Evolutionary conservation across 2,329 filamentous ascomycete genomes (phyloP), one percentile per base, ranked within the genome.

Genomic region (Pseudogymnoascus sp.): DNA sequence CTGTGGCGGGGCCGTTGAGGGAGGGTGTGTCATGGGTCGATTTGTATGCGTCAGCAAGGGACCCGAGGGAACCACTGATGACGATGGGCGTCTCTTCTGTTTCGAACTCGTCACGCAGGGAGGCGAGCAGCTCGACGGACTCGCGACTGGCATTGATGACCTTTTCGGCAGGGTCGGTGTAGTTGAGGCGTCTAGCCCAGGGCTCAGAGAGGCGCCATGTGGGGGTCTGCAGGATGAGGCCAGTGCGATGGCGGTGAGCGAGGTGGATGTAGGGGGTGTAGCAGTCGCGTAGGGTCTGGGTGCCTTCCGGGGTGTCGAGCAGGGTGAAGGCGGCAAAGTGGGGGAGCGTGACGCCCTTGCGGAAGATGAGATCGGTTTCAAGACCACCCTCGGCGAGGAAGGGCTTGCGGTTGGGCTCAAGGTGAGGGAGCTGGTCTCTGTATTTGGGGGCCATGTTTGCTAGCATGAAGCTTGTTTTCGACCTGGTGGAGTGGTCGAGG

Each of bases 151-250:
- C 62, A 26, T 23, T 19, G 26, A 40, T 56, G 26, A 50, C 62
- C n/a, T 40, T 56, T 7, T 64, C 38, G 7, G 56, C 50, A 1
- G 53, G 56, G 7, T 37, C 56, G 10, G 21, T 21, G 15, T 60
- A 65, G 31, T 53, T 53, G n/a, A 66, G 38, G 10, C 63, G 40
- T 15, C 46, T 19, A 3, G 63, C 64, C 64, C 64, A 66, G 60
- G 64, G 60, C 15, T 37, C 29, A 9, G 64, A 63, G 15, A 61
- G 63, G 26, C 64, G 64, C 64, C 64, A 66, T 35, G 64, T 66
- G 50, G 63, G 64, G 11, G 64, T 66, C 29, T 65, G 50, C 4
- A 66, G 53, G 11, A 66, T 37, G 29, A 66, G 62, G 7, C 64
- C 64, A 2, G 63, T 66, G 26, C 50, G 50, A n/a, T 56, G 50